Conservation (phyloP, 2,329 filamentous ascomycete species). For the Didymellaceae sp. region DNA sequence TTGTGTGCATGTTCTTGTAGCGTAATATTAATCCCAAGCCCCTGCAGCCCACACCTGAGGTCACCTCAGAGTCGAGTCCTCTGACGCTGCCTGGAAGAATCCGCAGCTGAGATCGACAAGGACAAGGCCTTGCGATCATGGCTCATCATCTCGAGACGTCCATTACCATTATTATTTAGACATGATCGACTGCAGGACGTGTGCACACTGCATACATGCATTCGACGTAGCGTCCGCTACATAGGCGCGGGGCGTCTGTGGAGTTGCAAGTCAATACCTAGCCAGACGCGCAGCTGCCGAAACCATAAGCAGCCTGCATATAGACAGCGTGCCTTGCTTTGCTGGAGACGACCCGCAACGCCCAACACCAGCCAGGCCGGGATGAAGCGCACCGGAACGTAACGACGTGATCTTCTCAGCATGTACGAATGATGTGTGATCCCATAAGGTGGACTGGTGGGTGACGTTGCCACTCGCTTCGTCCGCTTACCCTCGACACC, state of each 20-base stretch:
- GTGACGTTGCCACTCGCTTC: slow-evolving; percentile 27
- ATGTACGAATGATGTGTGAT: slow-evolving; percentile 31
- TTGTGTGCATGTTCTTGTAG: slow-evolving; percentile 12
- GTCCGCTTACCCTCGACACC: slow-evolving; percentile 18
- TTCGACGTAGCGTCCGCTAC: slow-evolving; percentile 10
- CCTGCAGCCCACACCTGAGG: no score
- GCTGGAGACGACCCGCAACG: slow-evolving; percentile 14
- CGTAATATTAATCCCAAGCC: slow-evolving; percentile 16
- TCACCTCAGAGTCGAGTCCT: no score
- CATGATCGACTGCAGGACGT: slow-evolving; percentile 20
- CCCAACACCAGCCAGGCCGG: slow-evolving; percentile 20
- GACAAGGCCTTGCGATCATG: slow-evolving; percentile 41
- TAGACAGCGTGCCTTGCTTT: slow-evolving; percentile 27
- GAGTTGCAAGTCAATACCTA: slow-evolving; percentile 19
- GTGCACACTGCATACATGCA: slow-evolving; percentile 4
- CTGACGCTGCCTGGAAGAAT: slow-evolving; percentile 18
- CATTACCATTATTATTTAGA: no score
- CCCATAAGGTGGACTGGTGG: slow-evolving; percentile 23
- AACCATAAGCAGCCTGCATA: slow-evolving; percentile 23
- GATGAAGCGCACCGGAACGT: slow-evolving; percentile 32
- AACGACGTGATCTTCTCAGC: slow-evolving; percentile 22
- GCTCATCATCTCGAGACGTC: slow-evolving; percentile 34
- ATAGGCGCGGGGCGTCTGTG: slow-evolving; percentile 15
- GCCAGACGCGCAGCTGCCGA: slow-evolving; percentile 20
- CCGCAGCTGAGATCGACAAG: slow-evolving; percentile 41